These are phyloP conservation scores for Scheffersomyces ergatensis DNA, from an alignment of 805 yeast genomes.

Conservation along the genomic window DNA sequence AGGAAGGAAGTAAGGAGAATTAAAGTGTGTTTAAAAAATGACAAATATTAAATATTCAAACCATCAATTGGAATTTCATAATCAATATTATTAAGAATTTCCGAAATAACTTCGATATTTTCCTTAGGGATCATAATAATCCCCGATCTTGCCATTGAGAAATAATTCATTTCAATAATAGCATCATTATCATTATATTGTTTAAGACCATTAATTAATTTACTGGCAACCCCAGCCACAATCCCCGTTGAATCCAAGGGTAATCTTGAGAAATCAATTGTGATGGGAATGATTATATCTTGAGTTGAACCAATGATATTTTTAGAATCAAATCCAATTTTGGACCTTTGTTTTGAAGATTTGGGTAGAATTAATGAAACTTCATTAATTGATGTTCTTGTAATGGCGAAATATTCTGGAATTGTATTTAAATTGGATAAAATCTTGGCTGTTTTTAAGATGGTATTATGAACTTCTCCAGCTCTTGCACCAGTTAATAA, in stretches of 20 bases:
- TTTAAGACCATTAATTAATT: slow-evolving; percentile 34
- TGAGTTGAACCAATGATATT: slow-evolving; percentile 54
- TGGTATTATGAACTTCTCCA: slow-evolving; percentile 40
- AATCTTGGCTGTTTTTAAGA: slow-evolving; percentile 41
- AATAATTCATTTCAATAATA: slow-evolving; percentile 51
- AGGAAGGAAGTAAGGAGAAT: not conserved
- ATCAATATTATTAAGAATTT: slow-evolving; percentile 2
- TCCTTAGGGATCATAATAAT: slow-evolving; percentile 59
- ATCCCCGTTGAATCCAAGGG: slow-evolving; percentile 65
- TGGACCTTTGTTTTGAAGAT: slow-evolving; percentile 28
- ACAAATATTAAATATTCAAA: not conserved
- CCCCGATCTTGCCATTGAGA: slow-evolving; percentile 60
- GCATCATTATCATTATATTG: slow-evolving; percentile 9
- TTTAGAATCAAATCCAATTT: slow-evolving; percentile 39
- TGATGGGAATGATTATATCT: slow-evolving; percentile 56
- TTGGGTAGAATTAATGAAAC: slow-evolving; percentile 48
- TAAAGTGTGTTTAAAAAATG: not conserved
- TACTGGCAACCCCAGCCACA: slow-evolving; percentile 62
- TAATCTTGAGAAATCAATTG: slow-evolving; percentile 49
- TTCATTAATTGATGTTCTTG: slow-evolving; percentile 51
- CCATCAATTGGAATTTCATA: not conserved
- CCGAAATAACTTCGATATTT: slow-evolving; percentile 31
- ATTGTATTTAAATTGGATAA: slow-evolving; percentile 22
- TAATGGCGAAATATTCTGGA: slow-evolving; percentile 49
- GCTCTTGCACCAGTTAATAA: slow-evolving; percentile 60